Percentiles rank a stretch among this genome's conserved stretches.
Conservation (phyloP, 495 filamentous ascomycete genomes). For the Hypoxylon lenormandii region DNA sequence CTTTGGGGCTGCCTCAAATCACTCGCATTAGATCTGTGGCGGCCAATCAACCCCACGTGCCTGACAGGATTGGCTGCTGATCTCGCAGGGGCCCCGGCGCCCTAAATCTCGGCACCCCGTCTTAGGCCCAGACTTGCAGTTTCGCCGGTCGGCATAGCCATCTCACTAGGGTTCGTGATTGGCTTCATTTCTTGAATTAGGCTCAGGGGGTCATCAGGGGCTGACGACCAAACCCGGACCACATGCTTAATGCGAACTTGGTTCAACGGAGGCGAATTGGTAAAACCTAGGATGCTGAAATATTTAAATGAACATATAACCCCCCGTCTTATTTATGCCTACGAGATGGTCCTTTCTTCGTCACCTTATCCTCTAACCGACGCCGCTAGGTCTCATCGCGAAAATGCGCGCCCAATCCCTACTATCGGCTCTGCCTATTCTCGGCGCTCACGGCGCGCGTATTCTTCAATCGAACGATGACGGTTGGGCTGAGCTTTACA, state of each 20-base stretch:
- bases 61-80: constrained; percentile 40
- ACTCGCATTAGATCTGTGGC: constrained; percentile 26
- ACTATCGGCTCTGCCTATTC: constrained; percentile 21
- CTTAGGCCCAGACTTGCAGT: constrained; percentile 11
- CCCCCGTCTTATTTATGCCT: constrained; percentile 15
- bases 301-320: constrained; percentile 28
- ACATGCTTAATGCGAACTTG: constrained; percentile 25
- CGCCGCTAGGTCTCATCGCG: constrained; percentile 14
- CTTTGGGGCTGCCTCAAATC: constrained; percentile 11
- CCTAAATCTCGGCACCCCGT: constrained; percentile 24
- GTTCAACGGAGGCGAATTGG: constrained; percentile 2
- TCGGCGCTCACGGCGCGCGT: constrained; percentile 56
- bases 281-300: background rate
- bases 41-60: constrained; percentile 33
- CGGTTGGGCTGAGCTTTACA: constrained; percentile 77
- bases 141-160: constrained; percentile 30
- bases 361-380: background rate
- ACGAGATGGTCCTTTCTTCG: constrained; percentile 1
- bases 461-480: constrained; percentile 77
- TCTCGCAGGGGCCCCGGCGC: constrained; percentile 15
- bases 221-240: constrained; percentile 6
- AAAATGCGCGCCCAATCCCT: constrained; percentile 40
- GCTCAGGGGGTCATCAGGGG: constrained; percentile 24
- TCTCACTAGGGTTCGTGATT: constrained; percentile 23
- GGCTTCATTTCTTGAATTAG: constrained; percentile 10